Conservation (phyloP, 2,329 filamentous ascomycete species). For the Arthrinium puccinioides region DNA sequence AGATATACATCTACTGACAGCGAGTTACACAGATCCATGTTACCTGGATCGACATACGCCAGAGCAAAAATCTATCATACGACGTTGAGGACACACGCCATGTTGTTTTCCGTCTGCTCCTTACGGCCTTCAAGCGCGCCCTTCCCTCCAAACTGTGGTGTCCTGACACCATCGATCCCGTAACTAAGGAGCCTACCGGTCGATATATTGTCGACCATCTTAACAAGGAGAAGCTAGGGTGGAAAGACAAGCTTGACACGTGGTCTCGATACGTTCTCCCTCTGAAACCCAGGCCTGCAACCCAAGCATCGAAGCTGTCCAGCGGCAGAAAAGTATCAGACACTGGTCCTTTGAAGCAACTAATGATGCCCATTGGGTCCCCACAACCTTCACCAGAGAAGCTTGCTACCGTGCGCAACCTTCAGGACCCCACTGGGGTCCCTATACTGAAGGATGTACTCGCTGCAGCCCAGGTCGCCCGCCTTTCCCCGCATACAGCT, state of each 20-base stretch:
- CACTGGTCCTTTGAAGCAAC: no score
- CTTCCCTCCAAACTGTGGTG: conserved; percentile 5
- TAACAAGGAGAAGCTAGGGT: conserved; percentile 23
- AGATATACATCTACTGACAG: no score
- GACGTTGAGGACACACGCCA: conserved; percentile 33
- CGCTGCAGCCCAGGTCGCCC: background rate
- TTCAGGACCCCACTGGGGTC: no score
- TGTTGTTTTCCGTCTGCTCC: conserved; percentile 37
- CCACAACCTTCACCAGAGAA: no score
- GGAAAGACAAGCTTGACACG: conserved; percentile 25
- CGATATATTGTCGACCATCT: conserved; percentile 22
- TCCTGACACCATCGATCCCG: no score
- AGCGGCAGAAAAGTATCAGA: no score
- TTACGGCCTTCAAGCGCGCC: conserved; percentile 21
- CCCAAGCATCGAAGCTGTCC: no score
- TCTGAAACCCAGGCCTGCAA: background rate
- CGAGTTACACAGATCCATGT: conserved; percentile 28
- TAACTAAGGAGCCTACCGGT: no score
- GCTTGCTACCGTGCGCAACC: no score
- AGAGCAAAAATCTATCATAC: conserved; percentile 6
- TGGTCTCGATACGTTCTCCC: conserved; percentile 27
- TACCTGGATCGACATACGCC: conserved; percentile 31
- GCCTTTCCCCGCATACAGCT: background rate
- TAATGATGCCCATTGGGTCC: no score
- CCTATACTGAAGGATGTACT: background rate